Evolutionary conservation across 257 asterid species (phyloP), one percentile per base, ranked within the genome.

Genomic region (Solanum pennellii): DNA sequence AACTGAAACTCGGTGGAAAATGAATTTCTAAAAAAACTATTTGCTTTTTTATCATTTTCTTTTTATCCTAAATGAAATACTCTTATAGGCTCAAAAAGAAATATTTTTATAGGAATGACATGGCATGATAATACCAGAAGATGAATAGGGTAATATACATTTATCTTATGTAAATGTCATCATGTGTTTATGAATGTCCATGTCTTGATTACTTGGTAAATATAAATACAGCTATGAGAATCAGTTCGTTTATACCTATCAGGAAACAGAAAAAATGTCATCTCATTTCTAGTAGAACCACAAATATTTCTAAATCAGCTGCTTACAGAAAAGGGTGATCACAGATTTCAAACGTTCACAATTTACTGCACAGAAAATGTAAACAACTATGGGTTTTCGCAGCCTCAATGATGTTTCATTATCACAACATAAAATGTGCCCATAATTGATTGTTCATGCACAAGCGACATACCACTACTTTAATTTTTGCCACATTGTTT

Each of bases 401-500:
- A 29, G 84, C 62, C 9, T 25, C 84, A 44, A 23, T 4, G 12
- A 25, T 77, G 65, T 25, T 25, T 80, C 68, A 45, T 31, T 47
- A 27, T 49, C 85, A 80, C 47, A 47, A 31, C 37, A 73, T 77
- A 44, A 47, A 49, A 80, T 80, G 85, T 80, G 85, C 37, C 62
- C 68, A 47, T 47, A 11, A 76, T 47, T 47, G 68, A 80, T 80
- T 20, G 44, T 21, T 47, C 85, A 80, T 9, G 85, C 4, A 80
- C 35, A 35, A 86, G 66, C 15, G 80, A 87, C 98, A 72, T 93
- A 97, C 99, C 99, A 97, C 99, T 74, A 97, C 99, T 95, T 94
- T 96, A 90, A 97, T 97, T 92, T 97, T 97, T 60, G 99, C 99
- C 85, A 97, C 98, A 83, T 94, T 97, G 90, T 93, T 96, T 92